These are phyloP conservation scores for Laguncularia racemosa DNA, from an alignment of 345 rosid genomes.

Conservation along the genomic window DNA sequence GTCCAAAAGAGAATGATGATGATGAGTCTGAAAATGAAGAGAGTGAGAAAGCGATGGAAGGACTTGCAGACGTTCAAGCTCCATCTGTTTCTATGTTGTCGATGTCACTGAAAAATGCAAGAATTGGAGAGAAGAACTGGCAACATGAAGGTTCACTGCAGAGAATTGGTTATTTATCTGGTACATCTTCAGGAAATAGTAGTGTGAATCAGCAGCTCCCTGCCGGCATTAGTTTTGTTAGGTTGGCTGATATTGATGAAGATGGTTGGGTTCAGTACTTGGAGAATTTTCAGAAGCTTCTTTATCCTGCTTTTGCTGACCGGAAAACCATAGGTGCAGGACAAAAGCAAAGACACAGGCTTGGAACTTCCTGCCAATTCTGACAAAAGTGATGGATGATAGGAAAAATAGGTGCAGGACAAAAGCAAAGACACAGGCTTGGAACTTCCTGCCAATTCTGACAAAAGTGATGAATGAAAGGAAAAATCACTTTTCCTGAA, in stretches of 20 bases:
- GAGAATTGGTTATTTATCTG: slow-evolving; percentile 33
- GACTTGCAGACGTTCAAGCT: background rate
- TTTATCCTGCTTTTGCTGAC: slow-evolving; percentile 26
- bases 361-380: slow-evolving; percentile 61
- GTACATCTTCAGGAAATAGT: slow-evolving; percentile 36
- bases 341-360: slow-evolving; percentile 51
- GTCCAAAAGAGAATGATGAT: slow-evolving; percentile 17
- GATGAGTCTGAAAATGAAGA: slow-evolving; percentile 4
- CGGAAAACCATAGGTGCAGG: slow-evolving; percentile 21
- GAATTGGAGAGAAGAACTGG: slow-evolving; percentile 26
- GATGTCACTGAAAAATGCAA: slow-evolving; percentile 9
- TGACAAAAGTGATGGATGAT: slow-evolving; percentile 8
- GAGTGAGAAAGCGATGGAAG: slow-evolving; percentile 2
- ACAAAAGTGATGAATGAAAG: slow-evolving; percentile 1
- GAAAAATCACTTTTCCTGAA: too few relatives aligned
- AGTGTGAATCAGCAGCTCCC: slow-evolving; percentile 27
- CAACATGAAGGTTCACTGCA: slow-evolving; percentile 15
- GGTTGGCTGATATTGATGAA: slow-evolving; percentile 27
- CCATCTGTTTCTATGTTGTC: slow-evolving; percentile 19
- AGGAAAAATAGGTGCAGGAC: slow-evolving; percentile 18
- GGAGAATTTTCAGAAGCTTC: slow-evolving; percentile 38
- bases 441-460: slow-evolving; percentile 64
- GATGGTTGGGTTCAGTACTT: slow-evolving; percentile 46
- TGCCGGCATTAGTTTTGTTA: slow-evolving; percentile 25
- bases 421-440: slow-evolving; percentile 50